Evolutionary conservation across 345 rosid species (phyloP), one percentile per base, ranked within the genome.

Genomic region (Carallia brachiata): DNA sequence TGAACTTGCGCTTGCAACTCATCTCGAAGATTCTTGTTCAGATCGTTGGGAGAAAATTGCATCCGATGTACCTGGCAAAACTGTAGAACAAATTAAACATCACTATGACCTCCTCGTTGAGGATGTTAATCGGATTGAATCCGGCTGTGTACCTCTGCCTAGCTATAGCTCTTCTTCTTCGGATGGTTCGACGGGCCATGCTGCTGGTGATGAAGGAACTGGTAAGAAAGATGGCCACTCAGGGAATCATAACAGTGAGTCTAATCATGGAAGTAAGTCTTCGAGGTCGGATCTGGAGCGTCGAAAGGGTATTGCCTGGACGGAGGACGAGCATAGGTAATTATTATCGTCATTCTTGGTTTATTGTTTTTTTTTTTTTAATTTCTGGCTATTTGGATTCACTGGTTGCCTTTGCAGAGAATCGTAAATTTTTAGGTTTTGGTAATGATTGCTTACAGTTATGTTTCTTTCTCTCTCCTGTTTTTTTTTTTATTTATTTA

Each of bases 231-330:
- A 85, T 62, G 70, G 84, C 63, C 86, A 84, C 67, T 71, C 63
- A 32, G 87, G 89, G 72, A 75, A 88, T 64, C 71, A 71, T 67
- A 80, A 77, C 52, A 71, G 85, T 12, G 94, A 90, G 57, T 80
- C 91, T 52, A 83, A 40, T 40, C 15, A 92, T 39, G 97, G 89
- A 67, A 84, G 79, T 76, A 95, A 92, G 83, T 77, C 72, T 77
- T 87, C 94, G 17, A 90, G 89, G 75, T 75, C 93, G 19, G 99
- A 92, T 78, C 98, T 90, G 82, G 99, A 95, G 76, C 91, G 97
- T 4, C 88, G 99, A 40, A 40, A 40, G 4, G n/a, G n/a, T n/a
- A n/a, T n/a, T n/a, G 97, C 98, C 52, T 95, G 99, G 99, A 89
- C 99, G 1, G 99, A 92, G 83, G 98, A 92, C 48, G 99, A 95